Evolutionary conservation across 495 filamentous ascomycete genomes (phyloP).

Genomic region (Tuber borchii): DNA sequence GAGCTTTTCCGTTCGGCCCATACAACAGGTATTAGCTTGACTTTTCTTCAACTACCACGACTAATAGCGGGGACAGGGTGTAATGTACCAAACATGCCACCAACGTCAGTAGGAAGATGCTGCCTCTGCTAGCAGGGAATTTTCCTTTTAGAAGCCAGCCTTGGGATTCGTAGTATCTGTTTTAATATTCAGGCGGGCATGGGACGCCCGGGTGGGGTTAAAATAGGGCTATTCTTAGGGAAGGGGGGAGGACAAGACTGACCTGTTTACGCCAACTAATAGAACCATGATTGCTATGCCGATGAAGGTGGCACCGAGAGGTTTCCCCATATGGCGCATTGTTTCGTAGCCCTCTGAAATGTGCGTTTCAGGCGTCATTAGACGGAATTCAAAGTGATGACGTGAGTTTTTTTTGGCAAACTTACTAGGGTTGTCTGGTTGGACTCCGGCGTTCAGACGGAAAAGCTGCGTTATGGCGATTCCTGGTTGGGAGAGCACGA

Average conservation of each 20-base stretch:
- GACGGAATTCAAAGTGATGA: constrained; percentile 10
- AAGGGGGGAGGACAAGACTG: constrained; percentile 44
- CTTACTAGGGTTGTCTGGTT: constrained; percentile 33
- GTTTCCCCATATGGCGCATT: constrained; percentile 80
- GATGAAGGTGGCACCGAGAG: constrained; percentile 87
- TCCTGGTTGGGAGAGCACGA: constrained; percentile 45
- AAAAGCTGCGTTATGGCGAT: constrained; percentile 96
- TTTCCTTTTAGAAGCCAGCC: constrained; percentile 90
- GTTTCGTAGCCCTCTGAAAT: constrained; percentile 36
- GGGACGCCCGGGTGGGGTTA: not conserved
- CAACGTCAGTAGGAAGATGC: constrained; percentile 67
- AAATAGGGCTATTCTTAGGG: not conserved
- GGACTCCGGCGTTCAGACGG: constrained; percentile 70
- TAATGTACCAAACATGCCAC: constrained; percentile 50
- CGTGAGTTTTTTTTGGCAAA: not conserved
- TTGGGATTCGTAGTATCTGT: constrained; percentile 57
- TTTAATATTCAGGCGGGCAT: constrained; percentile 15
- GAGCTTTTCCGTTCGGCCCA: constrained; percentile 47
- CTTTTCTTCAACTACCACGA: constrained; percentile 29
- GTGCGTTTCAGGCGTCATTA: constrained; percentile 10
- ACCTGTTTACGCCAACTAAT: constrained; percentile 71
- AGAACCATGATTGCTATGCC: constrained; percentile 78
- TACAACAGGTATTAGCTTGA: constrained; percentile 53
- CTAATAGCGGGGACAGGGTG: not conserved
- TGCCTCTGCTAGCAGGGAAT: constrained; percentile 85